Base-by-base conservation (phyloP, 495 filamentous ascomycete genomes). In the Aspergillus biplanus region DNA sequence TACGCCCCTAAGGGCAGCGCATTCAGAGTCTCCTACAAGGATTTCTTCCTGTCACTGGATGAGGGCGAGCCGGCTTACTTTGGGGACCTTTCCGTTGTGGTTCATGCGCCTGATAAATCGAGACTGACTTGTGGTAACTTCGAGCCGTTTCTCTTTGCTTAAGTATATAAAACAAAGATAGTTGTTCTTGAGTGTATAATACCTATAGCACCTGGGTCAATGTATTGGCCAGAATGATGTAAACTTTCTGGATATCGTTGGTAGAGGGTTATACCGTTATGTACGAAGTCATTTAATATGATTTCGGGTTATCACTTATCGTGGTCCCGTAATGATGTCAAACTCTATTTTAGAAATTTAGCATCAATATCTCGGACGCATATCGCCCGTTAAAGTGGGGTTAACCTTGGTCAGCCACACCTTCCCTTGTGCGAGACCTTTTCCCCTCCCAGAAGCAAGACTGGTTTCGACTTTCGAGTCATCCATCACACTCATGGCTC, bases 11-110 rank as follows among this genome's bases (percentile, higher is more conserved):
- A 46, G 32, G 61, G 63, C 33, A 72, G 70, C 58, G 59, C 67
- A 0, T 87, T 76, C 74, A 66, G 65, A 12, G 68, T 67, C 49
- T 77, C 73, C 18, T 96, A 90, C 74, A 69, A 74, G 52, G 93
- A 97, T 72, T 69, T 76, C 33, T 97, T 87, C 78, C 72, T 88
- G 15, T 89, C 90, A 5, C 86, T 86, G 33, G 61, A 75, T 47
- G 67, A 77, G 37, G 85, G 83, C 31, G 74, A 79, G 31, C 81
- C 78, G 35, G 78, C 90, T 55, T 97, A 89, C 81, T 85, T 96
- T 67, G 91, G 91, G 56, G 90, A 93, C 79, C 83, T 87, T 56
- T 92, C 88, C 52, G 69, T 96, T 56, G 91, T 94, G 47, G 74
- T 97, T 56, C 92, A 96, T 76, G 61, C 52, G 48, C 33, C 70